These are phyloP conservation scores for Corylus americana DNA, from an alignment of 306 rosid genomes.

Conservation along the genomic window DNA sequence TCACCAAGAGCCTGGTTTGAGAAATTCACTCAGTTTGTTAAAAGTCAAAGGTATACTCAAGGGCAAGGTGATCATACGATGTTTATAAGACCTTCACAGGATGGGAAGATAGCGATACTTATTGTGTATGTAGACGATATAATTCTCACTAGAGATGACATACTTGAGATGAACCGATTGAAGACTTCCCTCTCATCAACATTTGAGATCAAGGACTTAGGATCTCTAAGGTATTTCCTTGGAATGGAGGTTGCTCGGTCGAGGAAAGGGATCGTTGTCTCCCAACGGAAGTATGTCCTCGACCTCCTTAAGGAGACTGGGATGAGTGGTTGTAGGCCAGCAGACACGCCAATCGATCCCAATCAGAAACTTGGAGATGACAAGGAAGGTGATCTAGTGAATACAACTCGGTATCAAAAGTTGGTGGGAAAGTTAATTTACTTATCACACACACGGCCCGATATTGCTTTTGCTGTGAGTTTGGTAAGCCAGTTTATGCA, in stretches of 20 bases:
- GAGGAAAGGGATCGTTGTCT: no score
- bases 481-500: constrained; percentile 14
- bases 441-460: neutral
- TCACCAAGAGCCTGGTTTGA: neutral
- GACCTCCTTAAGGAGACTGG: no score
- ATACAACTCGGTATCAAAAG: no score
- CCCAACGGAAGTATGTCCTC: no score
- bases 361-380: no score
- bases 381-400: no score
- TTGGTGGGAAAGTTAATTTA: no score
- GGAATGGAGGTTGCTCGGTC: no score
- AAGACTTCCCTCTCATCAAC: neutral
- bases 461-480: constrained; percentile 3
- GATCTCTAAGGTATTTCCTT: no score
- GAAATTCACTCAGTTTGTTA: neutral
- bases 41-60: neutral
- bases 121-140: neutral
- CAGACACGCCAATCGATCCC: no score
- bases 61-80: neutral
- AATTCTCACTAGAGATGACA: neutral
- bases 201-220: neutral
- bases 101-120: neutral
- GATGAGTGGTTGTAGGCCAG: no score
- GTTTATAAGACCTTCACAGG: neutral
- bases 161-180: neutral